A percentile compares a stretch with the other conserved stretches of the same genome.
These are phyloP conservation scores for Leishmania braziliensis DNA, from an alignment of 208 protist genomes.

Conservation along the genomic window DNA sequence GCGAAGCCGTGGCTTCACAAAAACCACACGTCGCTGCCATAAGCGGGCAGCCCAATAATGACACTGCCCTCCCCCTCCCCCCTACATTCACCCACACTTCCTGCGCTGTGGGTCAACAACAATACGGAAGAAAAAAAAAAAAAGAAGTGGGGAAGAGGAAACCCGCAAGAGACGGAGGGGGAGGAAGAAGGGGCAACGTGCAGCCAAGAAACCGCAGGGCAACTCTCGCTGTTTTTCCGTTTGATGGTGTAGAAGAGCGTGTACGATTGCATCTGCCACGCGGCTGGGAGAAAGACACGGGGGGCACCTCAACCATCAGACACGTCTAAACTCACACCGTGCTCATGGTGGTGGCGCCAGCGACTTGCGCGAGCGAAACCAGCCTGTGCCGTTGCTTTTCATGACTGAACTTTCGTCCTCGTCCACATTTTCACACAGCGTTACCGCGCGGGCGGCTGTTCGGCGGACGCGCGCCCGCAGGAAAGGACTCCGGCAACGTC, in stretches of 20 bases:
- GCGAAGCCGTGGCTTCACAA: background rate
- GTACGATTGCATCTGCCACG: background rate
- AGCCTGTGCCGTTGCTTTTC: background rate
- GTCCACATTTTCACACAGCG: slow-evolving; percentile 18
- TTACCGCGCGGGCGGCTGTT: slow-evolving; percentile 44
- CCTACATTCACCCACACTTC: no score
- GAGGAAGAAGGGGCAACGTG: background rate
- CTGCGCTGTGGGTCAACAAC: background rate
- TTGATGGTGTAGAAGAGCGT: background rate
- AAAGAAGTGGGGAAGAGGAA: background rate
- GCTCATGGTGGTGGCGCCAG: background rate
- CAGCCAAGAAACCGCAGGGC: background rate
- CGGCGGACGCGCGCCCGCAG: slow-evolving; percentile 38
- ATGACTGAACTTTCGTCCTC: background rate
- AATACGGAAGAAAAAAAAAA: background rate
- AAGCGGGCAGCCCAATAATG: background rate
- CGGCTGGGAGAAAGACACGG: background rate
- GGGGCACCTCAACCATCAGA: background rate
- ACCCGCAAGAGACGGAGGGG: background rate
- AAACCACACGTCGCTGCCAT: background rate
- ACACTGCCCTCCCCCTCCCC: background rate
- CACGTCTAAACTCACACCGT: background rate
- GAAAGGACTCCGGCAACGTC: slow-evolving; percentile 47
- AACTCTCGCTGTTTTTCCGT: background rate
- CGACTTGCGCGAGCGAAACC: background rate